A percentile compares a stretch with the other conserved stretches of the same genome.
Evolutionary conservation across 2,329 filamentous ascomycete genomes (phyloP).

Genomic region (Sporothrix protearum): DNA sequence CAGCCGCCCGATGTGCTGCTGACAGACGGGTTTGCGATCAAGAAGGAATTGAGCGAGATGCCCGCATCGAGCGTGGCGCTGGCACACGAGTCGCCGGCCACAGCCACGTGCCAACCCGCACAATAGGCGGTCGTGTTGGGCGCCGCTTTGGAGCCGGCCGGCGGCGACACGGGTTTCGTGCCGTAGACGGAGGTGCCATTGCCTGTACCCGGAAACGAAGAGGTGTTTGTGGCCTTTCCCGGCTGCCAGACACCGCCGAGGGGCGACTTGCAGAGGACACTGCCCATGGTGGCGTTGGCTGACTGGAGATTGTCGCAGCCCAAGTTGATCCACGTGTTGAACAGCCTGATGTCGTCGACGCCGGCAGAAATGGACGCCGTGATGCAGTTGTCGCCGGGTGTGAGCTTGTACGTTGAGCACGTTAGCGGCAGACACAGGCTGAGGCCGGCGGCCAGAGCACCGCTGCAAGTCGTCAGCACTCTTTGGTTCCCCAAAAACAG

Average conservation of each 20-base stretch:
- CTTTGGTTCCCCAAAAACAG: too few species aligned
- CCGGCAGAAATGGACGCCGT: neutral
- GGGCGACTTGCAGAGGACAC: neutral
- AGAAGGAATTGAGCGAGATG: neutral
- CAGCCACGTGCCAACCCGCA: slow-evolving; percentile 1
- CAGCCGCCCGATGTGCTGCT: neutral
- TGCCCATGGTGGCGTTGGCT: neutral
- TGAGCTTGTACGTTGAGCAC: too few species aligned
- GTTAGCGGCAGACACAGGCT: too few species aligned
- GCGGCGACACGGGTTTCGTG: neutral
- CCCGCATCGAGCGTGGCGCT: neutral
- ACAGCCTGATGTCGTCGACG: neutral
- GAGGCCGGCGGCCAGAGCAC: too few species aligned
- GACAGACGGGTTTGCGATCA: slow-evolving; percentile 11
- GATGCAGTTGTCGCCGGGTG: neutral
- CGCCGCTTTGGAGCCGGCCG: neutral
- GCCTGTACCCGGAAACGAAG: slow-evolving; percentile 20
- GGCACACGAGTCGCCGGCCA: slow-evolving; percentile 12
- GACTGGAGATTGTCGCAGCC: neutral
- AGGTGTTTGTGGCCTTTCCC: slow-evolving; percentile 21
- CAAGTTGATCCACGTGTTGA: neutral
- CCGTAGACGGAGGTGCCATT: neutral
- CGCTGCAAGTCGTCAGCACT: too few species aligned
- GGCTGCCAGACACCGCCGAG: slow-evolving; percentile 14
- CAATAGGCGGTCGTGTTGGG: slow-evolving; percentile 3